Conservation (phyloP, 139 green algal species). For the Ettlia oleoabundans region DNA sequence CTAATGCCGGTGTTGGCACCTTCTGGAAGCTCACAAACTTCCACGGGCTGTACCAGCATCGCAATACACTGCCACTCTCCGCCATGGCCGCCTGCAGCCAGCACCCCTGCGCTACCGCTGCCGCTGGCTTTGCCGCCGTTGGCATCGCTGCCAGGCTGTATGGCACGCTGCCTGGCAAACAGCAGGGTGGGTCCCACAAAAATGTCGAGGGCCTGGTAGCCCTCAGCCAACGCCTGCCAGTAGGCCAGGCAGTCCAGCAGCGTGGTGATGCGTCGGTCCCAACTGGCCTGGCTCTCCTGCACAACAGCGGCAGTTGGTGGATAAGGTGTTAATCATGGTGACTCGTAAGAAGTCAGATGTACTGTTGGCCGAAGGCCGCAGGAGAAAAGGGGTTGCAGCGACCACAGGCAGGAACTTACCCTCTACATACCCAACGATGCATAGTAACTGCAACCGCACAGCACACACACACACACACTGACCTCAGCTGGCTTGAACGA, state of each 20-base stretch:
- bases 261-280: conserved; percentile 38
- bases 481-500: conserved; percentile 50
- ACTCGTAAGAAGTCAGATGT: no score
- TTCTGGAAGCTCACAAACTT: neutral
- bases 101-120: no score
- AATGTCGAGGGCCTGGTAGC: conserved; percentile 44
- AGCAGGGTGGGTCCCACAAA: conserved; percentile 56
- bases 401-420: no score
- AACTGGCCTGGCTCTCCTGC: conserved; percentile 19
- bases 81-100: neutral
- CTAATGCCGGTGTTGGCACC: neutral
- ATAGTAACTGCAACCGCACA: neutral
- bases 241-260: conserved; percentile 57
- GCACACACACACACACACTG: neutral
- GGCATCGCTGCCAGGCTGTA: neutral
- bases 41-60: conserved; percentile 25
- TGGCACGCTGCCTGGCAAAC: conserved; percentile 30
- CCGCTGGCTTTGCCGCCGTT: no score
- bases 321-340: no score
- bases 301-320: neutral
- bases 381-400: no score
- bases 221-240: conserved; percentile 53
- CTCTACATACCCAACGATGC: no score
- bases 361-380: no score
- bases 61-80: conserved; percentile 24